Evolutionary conservation across 805 yeast genomes (phyloP).

Genomic region (Cyberlindnera amylophila): DNA sequence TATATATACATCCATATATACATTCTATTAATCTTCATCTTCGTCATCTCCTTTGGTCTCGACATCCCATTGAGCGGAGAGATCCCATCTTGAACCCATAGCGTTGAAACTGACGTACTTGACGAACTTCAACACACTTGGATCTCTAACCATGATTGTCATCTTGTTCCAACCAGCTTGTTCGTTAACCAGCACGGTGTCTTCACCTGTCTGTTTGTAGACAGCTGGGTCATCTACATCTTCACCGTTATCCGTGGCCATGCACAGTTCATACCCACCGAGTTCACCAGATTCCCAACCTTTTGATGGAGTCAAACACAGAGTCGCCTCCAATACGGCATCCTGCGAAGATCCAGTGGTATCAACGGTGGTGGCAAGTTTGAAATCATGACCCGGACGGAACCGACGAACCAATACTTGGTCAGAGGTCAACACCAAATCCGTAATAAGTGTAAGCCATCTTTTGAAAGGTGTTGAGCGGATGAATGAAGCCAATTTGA

Average conservation of each 20-base stretch:
- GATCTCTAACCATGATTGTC: constrained; percentile 75
- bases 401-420: constrained; percentile 77
- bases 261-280: constrained; percentile 93
- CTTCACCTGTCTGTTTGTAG: constrained; percentile 53
- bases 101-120: constrained; percentile 89
- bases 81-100: constrained; percentile 90
- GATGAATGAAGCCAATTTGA: constrained; percentile 55
- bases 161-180: constrained; percentile 84
- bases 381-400: constrained; percentile 93
- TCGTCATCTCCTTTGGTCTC: constrained; percentile 43
- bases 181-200: constrained; percentile 70
- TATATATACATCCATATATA: constrained; percentile 1
- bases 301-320: constrained; percentile 73
- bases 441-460: constrained; percentile 65
- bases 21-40: constrained; percentile 23
- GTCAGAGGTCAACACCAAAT: constrained; percentile 57
- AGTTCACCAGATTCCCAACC: constrained; percentile 87
- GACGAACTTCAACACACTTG: constrained; percentile 82
- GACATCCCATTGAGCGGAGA: constrained; percentile 76
- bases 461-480: constrained; percentile 59
- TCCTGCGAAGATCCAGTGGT: constrained; percentile 14
- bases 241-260: constrained; percentile 51
- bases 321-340: constrained; percentile 70
- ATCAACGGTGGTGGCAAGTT: constrained; percentile 70
- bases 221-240: constrained; percentile 86